These are phyloP conservation scores for Syzygium aqueum DNA, from an alignment of 345 rosid genomes.

Conservation along the genomic window DNA sequence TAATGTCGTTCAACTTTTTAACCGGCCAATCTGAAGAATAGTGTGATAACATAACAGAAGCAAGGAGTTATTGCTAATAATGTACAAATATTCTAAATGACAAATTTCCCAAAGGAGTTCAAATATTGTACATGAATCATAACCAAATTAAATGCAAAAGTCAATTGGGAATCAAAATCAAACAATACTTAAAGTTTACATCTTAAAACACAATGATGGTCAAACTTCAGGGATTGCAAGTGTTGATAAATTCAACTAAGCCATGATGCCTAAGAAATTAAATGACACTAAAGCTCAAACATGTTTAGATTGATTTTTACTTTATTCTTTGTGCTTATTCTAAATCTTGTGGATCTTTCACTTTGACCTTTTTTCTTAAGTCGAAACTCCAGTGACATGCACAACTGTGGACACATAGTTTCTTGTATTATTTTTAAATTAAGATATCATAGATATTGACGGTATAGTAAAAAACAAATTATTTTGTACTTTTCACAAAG, in stretches of 20 bases:
- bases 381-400: background rate
- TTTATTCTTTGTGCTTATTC: background rate
- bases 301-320: background rate
- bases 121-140: background rate
- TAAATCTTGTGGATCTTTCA: background rate
- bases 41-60: background rate
- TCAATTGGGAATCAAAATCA: background rate
- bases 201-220: background rate
- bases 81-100: rapidly evolving
- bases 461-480: background rate
- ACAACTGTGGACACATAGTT: background rate
- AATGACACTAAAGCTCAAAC: background rate
- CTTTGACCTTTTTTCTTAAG: background rate
- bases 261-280: background rate
- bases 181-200: background rate
- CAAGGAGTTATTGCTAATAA: background rate
- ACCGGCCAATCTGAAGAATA: background rate
- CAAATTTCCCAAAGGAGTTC: background rate
- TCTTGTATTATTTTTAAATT: background rate
- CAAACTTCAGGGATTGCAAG: background rate
- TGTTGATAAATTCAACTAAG: background rate
- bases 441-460: background rate
- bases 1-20: background rate
- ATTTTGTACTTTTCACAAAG: background rate
- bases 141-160: background rate